Evolutionary conservation across 768 basidiomycete genomes (phyloP).

Genomic region (Mycena rosella): DNA sequence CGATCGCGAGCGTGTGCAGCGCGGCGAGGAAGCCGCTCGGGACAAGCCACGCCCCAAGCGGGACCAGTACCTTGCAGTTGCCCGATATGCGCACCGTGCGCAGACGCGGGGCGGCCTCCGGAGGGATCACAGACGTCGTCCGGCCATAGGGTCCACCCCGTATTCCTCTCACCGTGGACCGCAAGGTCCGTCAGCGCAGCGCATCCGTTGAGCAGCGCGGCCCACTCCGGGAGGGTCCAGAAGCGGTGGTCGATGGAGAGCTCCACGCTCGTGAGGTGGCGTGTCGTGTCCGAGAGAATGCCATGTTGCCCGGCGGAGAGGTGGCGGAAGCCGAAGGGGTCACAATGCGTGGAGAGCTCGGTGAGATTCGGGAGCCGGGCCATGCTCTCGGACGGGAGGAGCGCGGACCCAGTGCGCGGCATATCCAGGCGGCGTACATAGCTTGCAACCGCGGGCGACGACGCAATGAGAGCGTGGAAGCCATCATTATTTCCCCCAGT

Average conservation of each 20-base stretch:
- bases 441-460: slow-evolving; percentile 15
- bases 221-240: slow-evolving; percentile 29
- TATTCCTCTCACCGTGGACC: slow-evolving; percentile 1
- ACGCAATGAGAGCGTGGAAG: slow-evolving; percentile 23
- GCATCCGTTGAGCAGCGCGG: slow-evolving; percentile 30
- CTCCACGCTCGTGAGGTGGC: slow-evolving; percentile 16
- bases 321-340: slow-evolving; percentile 32
- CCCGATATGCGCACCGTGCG: slow-evolving; percentile 20
- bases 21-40: slow-evolving; percentile 12
- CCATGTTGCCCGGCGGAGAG: slow-evolving; percentile 7
- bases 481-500: slow-evolving; percentile 18
- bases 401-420: not conserved
- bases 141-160: too few species aligned
- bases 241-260: slow-evolving; percentile 15
- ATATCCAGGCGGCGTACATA: slow-evolving; percentile 26
- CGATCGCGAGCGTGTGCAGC: slow-evolving; percentile 24
- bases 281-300: not conserved
- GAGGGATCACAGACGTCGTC: not conserved
- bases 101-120: slow-evolving; percentile 3
- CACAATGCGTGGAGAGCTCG: slow-evolving; percentile 21
- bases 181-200: slow-evolving; percentile 4
- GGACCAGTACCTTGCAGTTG: slow-evolving; percentile 25
- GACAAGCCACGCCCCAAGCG: slow-evolving; percentile 30
- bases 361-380: slow-evolving; percentile 15
- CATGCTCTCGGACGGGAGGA: slow-evolving; percentile 21